These are phyloP conservation scores for Phytophthora sojae DNA, from an alignment of 352 stramenopile genomes.

Conservation along the genomic window DNA sequence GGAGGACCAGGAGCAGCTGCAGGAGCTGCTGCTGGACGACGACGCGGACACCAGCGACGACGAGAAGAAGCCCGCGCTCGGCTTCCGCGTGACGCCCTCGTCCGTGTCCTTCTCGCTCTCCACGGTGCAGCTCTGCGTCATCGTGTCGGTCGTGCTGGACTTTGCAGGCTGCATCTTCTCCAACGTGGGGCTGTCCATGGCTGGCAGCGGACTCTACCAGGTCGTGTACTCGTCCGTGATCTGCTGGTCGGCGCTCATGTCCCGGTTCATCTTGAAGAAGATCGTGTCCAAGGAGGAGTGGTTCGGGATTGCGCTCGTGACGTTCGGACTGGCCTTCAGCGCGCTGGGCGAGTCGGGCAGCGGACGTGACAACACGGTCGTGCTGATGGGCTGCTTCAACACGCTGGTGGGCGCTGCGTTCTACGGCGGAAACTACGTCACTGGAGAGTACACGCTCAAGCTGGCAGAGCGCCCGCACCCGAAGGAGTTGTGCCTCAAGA, in stretches of 20 bases:
- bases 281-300: slow-evolving; percentile 76
- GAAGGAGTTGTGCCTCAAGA: slow-evolving; percentile 83
- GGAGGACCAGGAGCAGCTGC: slow-evolving; percentile 13
- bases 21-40: slow-evolving; percentile 8
- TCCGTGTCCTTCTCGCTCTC: slow-evolving; percentile 56
- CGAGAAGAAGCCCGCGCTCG: slow-evolving; percentile 29
- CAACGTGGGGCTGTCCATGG: slow-evolving; percentile 85
- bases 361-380: slow-evolving; percentile 67
- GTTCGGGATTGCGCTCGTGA: slow-evolving; percentile 84
- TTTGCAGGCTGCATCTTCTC: slow-evolving; percentile 89
- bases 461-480: slow-evolving; percentile 75
- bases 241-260: slow-evolving; percentile 88
- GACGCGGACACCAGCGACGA: slow-evolving; percentile 21
- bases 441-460: slow-evolving; percentile 85
- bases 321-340: slow-evolving; percentile 84
- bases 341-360: slow-evolving; percentile 74
- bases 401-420: slow-evolving; percentile 83
- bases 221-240: slow-evolving; percentile 89
- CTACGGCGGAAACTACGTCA: slow-evolving; percentile 89
- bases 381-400: slow-evolving; percentile 89
- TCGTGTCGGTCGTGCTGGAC: slow-evolving; percentile 78
- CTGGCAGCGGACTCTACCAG: slow-evolving; percentile 83
- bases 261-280: slow-evolving; percentile 80
- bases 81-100: slow-evolving; percentile 28
- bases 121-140: slow-evolving; percentile 68